Conservation (phyloP, 1,284 basidiomycete species). For the Calocybe gambosa region DNA sequence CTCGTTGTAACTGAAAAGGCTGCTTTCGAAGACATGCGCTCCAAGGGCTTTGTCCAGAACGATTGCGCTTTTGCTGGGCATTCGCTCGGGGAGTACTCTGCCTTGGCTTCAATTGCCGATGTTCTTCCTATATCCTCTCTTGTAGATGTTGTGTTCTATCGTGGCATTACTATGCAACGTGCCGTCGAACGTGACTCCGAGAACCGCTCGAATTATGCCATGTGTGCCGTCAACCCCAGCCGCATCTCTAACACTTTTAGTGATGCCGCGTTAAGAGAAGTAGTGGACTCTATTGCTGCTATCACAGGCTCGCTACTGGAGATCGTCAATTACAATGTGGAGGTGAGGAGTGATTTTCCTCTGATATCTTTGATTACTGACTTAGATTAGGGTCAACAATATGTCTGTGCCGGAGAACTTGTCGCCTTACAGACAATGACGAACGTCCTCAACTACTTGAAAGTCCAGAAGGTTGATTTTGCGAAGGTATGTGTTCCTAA, state of each 20-base stretch:
- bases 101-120: constrained; percentile 94
- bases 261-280: constrained; percentile 89
- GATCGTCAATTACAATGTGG: constrained; percentile 98
- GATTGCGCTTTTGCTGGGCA: constrained; percentile 95
- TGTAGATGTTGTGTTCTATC: constrained; percentile 98
- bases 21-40: constrained; percentile 96
- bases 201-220: constrained; percentile 94
- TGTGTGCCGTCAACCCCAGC: constrained; percentile 98
- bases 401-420: constrained; percentile 96
- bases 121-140: constrained; percentile 94
- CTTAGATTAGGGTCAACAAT: constrained; percentile 79
- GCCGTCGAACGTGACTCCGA: constrained; percentile 92
- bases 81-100: constrained; percentile 97
- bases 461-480: constrained; percentile 95
- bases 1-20: constrained; percentile 97
- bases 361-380: constrained; percentile 1
- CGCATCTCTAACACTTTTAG: constrained; percentile 92
- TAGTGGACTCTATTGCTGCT: constrained; percentile 84
- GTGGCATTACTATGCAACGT: constrained; percentile 99
- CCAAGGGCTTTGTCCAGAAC: constrained; percentile 90
- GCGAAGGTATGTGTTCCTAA: constrained; percentile 61
- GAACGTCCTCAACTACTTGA: constrained; percentile 95
- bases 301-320: constrained; percentile 81
- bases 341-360: constrained; percentile 41
- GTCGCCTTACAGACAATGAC: constrained; percentile 90